Percentiles rank a stretch among this genome's conserved stretches.
These are phyloP conservation scores for Xerocomus potaroensis DNA, from an alignment of 768 basidiomycete genomes.

Conservation along the genomic window DNA sequence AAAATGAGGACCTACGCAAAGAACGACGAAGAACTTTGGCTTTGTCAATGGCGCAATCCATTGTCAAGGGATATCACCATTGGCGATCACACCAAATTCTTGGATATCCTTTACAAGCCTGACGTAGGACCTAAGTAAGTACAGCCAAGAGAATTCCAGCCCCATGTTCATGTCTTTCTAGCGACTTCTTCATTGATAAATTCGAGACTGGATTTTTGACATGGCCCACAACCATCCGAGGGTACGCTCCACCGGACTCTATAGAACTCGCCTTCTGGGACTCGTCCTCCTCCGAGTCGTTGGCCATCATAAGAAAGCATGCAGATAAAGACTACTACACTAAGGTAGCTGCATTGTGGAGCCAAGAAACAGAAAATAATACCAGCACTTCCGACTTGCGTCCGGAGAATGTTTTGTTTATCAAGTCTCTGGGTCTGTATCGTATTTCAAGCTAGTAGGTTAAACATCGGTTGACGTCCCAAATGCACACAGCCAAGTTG, in stretches of 20 bases:
- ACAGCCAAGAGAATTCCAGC: not conserved
- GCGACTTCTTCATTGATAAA: constrained; percentile 65
- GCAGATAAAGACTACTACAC: constrained; percentile 54
- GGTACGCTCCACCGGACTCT: constrained; percentile 41
- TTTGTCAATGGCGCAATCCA: constrained; percentile 68
- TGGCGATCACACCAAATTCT: constrained; percentile 45
- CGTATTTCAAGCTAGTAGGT: constrained; percentile 32
- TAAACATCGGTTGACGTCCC: constrained; percentile 34
- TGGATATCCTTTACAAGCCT: constrained; percentile 42
- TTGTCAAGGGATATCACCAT: constrained; percentile 45
- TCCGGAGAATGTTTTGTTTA: constrained; percentile 43
- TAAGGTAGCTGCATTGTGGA: constrained; percentile 62
- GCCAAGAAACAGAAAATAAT: constrained; percentile 72
- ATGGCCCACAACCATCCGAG: constrained; percentile 64
- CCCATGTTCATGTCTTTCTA: constrained; percentile 16
- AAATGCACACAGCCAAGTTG: constrained; percentile 52
- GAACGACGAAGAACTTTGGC: constrained; percentile 64
- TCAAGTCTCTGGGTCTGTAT: constrained; percentile 46
- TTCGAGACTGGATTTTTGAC: constrained; percentile 72
- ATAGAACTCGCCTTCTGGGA: constrained; percentile 50
- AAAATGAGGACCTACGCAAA: constrained; percentile 73
- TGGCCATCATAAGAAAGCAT: constrained; percentile 49
- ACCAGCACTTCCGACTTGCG: constrained; percentile 53
- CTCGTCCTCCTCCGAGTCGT: constrained; percentile 40
- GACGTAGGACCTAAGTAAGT: constrained; percentile 35